These are phyloP conservation scores for Gonapodya sp. DNA, from an alignment of 192 early-diverging fungal species.

Conservation along the genomic window DNA sequence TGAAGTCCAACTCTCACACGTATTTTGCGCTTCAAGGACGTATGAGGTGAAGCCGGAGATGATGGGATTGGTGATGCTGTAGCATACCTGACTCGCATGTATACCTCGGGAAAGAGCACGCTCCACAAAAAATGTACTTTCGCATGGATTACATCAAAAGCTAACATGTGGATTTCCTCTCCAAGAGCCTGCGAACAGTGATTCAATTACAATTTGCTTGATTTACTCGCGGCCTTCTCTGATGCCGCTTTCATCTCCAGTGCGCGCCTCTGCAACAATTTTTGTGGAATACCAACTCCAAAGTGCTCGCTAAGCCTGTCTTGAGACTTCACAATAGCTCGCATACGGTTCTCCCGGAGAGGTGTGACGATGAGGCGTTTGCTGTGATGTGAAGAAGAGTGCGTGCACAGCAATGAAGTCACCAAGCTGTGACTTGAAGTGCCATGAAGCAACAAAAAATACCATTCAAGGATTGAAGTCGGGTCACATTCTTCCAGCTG, in stretches of 20 bases:
- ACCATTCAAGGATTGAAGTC: not conserved
- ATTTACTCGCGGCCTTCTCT: no score
- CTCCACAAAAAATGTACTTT: no score
- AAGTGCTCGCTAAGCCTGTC: not conserved
- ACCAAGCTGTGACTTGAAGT: not conserved
- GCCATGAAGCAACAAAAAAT: not conserved
- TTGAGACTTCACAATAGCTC: not conserved
- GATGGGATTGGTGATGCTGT: slow-evolving; percentile 1
- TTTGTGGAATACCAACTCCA: not conserved
- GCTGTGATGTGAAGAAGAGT: not conserved
- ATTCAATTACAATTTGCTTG: no score
- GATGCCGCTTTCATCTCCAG: not conserved
- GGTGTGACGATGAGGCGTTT: not conserved
- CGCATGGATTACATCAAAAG: no score
- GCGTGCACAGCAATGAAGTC: no score
- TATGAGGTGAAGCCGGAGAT: not conserved
- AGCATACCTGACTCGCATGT: not conserved
- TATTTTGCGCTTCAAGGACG: not conserved
- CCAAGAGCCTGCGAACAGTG: no score
- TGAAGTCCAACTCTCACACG: no score
- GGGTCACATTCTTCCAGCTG: slow-evolving; percentile 8
- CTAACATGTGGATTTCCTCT: no score
- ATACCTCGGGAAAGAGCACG: no score
- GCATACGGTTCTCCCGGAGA: not conserved
- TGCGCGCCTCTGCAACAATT: not conserved